A percentile compares a stretch with the other conserved stretches of the same genome.
Evolutionary conservation across 257 asterid genomes (phyloP).

Genomic region (Ballota nigra): DNA sequence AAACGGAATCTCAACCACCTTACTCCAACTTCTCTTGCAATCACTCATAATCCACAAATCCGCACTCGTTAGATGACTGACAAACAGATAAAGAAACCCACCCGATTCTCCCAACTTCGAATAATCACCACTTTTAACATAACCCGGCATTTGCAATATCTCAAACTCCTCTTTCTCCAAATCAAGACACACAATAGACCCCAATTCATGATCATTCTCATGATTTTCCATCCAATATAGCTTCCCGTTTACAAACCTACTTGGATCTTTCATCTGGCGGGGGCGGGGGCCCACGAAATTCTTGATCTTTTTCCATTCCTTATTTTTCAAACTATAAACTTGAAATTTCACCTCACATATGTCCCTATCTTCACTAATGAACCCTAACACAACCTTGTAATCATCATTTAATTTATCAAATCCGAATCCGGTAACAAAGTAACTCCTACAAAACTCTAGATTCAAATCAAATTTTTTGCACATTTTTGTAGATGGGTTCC

Average conservation of each 20-base stretch:
- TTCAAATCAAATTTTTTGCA: constrained; percentile 30
- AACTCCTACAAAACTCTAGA: background rate
- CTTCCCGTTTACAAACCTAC: constrained; percentile 47
- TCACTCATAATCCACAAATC: constrained; percentile 57
- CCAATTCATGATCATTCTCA: background rate
- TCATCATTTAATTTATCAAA: constrained; percentile 43
- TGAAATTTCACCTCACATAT: constrained; percentile 30
- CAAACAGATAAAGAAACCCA: constrained; percentile 41
- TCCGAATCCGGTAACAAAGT: constrained; percentile 45
- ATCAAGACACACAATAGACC: constrained; percentile 49
- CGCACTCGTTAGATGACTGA: constrained; percentile 18
- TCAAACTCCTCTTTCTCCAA: constrained; percentile 40
- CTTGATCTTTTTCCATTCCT: constrained; percentile 48
- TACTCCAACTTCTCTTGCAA: constrained; percentile 43
- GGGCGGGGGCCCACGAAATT: constrained; percentile 28
- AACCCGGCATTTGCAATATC: constrained; percentile 30
- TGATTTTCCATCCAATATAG: constrained; percentile 46
- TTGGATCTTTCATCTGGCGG: constrained; percentile 29
- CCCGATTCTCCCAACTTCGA: constrained; percentile 32
- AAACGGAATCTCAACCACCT: constrained; percentile 37
- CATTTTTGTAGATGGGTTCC: constrained; percentile 49
- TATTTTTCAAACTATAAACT: constrained; percentile 44
- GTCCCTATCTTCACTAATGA: constrained; percentile 28
- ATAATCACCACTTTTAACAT: constrained; percentile 19
- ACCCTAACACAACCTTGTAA: constrained; percentile 51